phyloP scores from a whole-genome alignment of 192 early-diverging fungal species.

The Backusella liffmaniae region DNA sequence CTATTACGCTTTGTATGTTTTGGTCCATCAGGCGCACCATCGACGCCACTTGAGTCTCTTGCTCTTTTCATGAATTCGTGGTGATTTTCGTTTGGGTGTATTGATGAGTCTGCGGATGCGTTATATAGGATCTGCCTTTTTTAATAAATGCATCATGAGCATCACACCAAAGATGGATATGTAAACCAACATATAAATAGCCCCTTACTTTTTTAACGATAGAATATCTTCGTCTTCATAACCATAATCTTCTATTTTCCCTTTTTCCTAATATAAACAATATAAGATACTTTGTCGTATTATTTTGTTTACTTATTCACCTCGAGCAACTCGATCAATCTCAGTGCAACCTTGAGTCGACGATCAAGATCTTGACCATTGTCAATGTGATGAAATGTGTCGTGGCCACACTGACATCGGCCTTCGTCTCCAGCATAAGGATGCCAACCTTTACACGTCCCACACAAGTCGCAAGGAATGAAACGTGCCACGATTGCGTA shows the following conservation, averaged over 20 bases:
- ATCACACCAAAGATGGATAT: too few relatives aligned
- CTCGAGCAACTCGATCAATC: constrained; percentile 46
- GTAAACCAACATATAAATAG: neutral
- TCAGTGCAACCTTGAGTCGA: constrained; percentile 44
- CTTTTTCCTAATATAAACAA: constrained; percentile 42
- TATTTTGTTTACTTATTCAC: constrained; percentile 6
- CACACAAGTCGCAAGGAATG: constrained; percentile 45
- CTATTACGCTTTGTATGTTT: constrained; percentile 14
- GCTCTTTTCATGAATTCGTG: neutral
- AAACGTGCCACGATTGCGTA: constrained; percentile 48
- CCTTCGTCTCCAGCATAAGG: constrained; percentile 30
- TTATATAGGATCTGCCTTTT: constrained; percentile 18
- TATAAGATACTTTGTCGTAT: too few relatives aligned
- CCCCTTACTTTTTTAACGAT: constrained; percentile 44
- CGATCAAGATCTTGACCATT: constrained; percentile 42
- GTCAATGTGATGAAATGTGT: constrained; percentile 44
- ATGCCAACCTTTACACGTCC: constrained; percentile 46
- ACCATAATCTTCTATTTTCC: constrained; percentile 48
- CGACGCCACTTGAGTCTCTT: neutral
- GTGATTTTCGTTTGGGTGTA: neutral
- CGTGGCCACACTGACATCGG: constrained; percentile 48
- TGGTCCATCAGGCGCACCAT: neutral
- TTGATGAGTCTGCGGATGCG: neutral
- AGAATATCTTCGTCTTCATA: constrained; percentile 50
- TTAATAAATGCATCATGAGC: neutral